These are phyloP conservation scores for Lactarius akahatsu DNA, from an alignment of 768 basidiomycete genomes.

Conservation along the genomic window DNA sequence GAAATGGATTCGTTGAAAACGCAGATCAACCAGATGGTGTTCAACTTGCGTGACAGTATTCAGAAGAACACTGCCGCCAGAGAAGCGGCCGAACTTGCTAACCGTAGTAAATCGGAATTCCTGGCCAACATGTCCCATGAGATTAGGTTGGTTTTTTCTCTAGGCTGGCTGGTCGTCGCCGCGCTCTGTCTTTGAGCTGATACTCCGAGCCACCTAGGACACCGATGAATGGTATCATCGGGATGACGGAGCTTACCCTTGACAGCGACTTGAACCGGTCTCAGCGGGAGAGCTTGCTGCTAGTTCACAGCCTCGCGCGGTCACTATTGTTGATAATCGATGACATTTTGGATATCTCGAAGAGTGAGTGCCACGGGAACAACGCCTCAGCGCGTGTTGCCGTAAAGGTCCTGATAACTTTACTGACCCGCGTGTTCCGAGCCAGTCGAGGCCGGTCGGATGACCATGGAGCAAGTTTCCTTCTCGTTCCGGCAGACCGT, in stretches of 20 bases:
- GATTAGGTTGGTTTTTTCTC: conserved; percentile 67
- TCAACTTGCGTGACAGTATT: conserved; percentile 92
- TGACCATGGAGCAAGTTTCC: conserved; percentile 99
- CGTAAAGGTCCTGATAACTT: not conserved
- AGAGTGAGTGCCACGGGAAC: conserved; percentile 63
- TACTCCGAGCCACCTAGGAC: conserved; percentile 54
- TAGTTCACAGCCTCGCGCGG: conserved; percentile 92
- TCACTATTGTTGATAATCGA: conserved; percentile 96
- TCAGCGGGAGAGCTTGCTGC: conserved; percentile 91
- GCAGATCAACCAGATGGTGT: conserved; percentile 99
- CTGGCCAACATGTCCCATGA: conserved; percentile 99
- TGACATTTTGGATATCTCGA: conserved; percentile 99
- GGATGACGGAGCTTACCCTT: conserved; percentile 98
- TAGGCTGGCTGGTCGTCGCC: not conserved
- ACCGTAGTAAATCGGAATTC: conserved; percentile 95
- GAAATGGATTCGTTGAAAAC: conserved; percentile 99
- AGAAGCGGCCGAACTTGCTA: conserved; percentile 97
- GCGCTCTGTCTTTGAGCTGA: not conserved
- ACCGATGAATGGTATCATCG: conserved; percentile 99
- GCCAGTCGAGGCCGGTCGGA: conserved; percentile 94
- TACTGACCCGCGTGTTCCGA: not conserved
- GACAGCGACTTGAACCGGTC: conserved; percentile 94
- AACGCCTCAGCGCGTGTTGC: not conserved
- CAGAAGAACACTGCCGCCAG: conserved; percentile 98
- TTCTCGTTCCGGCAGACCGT: conserved; percentile 97